Base-by-base conservation (phyloP, 306 rosid species). In the Carpinus fangiana region DNA sequence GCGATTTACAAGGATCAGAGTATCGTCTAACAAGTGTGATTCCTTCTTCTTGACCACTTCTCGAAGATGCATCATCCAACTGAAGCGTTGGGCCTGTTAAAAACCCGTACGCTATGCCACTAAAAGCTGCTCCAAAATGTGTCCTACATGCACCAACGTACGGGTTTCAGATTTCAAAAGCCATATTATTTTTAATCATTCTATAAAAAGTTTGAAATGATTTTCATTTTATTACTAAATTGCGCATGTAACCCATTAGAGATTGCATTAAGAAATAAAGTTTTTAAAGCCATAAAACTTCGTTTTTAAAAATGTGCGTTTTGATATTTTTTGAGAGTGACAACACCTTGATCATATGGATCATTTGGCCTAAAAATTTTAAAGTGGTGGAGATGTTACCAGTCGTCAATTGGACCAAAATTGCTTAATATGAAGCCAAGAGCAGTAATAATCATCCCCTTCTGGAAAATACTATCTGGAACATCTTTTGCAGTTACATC, bases 371-470 rank as follows among this genome's bases (percentile, higher is more conserved):
- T 31, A 31, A 60, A 54, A 43, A 8, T 3, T 12, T 23, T 26
- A 21, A 7, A 64, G 5, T 31, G 18, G 51, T 6, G 3, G 51
- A 41, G 13, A 71, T 0, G 83, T 80, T 85, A 92, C 98, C 98
- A 92, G 46, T 90, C 92, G 67, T 94, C 98, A 75, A 92, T 87
- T 53, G 93, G 97, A 75, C 95, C 91, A 52, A 87, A 83, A 82
- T 73, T 83, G 91, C 97, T 86, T 56, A 92, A 52, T 46, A 86
- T 62, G 80, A 83, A 89, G 77, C 92, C 82, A 62, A 92, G 84
- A 70, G 81, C 84, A 12, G 97, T 89, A n/a, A 86, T 77, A 72
- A 90, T 82, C 18, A 92, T 71, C 67, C 95, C 98, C 89, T 90
- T 92, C 72, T 48, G 75, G 84, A 92, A 90, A 94, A 92, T 78